Evolutionary conservation across 257 asterid genomes (phyloP).

Genomic region (Nemophila menziesii): DNA sequence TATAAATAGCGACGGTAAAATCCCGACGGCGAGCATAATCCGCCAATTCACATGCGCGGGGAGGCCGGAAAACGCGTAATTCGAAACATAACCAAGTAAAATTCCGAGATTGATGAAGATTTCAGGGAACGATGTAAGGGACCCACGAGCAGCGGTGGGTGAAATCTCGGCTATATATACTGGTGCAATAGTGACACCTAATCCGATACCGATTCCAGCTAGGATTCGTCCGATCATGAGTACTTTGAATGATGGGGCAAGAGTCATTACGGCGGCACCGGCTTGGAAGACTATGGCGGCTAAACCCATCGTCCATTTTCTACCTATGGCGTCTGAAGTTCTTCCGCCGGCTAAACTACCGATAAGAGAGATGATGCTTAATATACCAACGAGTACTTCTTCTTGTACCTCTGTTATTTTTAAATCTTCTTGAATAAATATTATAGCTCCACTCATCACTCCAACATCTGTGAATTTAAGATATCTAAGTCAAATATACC

Average conservation of each 20-base stretch:
- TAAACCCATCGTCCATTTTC: constrained; percentile 93
- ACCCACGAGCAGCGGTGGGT: constrained; percentile 62
- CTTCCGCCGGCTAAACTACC: constrained; percentile 83
- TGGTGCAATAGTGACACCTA: constrained; percentile 89
- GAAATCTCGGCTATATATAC: constrained; percentile 93
- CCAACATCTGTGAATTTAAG: constrained; percentile 64
- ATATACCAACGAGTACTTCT: constrained; percentile 67
- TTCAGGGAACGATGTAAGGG: constrained; percentile 82
- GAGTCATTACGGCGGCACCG: constrained; percentile 71
- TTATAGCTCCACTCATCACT: constrained; percentile 91
- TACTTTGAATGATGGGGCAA: constrained; percentile 57
- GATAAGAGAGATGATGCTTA: constrained; percentile 69
- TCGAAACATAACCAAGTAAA: constrained; percentile 81
- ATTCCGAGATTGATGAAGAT: constrained; percentile 80
- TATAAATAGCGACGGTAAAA: constrained; percentile 64
- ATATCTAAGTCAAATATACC: not conserved
- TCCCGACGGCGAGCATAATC: constrained; percentile 84
- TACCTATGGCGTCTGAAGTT: constrained; percentile 72
- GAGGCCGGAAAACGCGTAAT: constrained; percentile 66
- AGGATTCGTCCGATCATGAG: constrained; percentile 67
- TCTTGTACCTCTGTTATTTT: constrained; percentile 66
- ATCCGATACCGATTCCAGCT: constrained; percentile 81
- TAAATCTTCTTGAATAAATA: constrained; percentile 70
- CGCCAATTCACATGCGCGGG: constrained; percentile 68
- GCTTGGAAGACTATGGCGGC: constrained; percentile 70